Percentiles rank a stretch among this genome's conserved stretches.
phyloP scores from a whole-genome alignment of 108 stramenopile genomes.

The Cyclotella cryptica region DNA sequence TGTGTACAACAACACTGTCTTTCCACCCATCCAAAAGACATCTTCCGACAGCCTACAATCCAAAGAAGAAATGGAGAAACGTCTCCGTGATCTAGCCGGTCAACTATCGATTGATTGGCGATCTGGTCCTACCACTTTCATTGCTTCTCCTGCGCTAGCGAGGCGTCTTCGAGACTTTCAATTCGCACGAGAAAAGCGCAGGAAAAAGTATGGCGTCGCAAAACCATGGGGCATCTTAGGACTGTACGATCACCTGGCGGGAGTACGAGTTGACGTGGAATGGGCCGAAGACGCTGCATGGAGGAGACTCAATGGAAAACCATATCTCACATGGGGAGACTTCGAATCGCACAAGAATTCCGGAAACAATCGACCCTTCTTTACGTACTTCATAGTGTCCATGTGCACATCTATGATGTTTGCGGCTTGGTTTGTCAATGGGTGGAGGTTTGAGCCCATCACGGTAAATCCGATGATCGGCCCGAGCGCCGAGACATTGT shows the following conservation, averaged over 20 bases:
- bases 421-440: constrained; percentile 79
- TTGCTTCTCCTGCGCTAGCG: constrained; percentile 76
- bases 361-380: constrained; percentile 74
- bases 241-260: constrained; percentile 81
- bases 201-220: constrained; percentile 48
- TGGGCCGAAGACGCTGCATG: constrained; percentile 93
- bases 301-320: constrained; percentile 72
- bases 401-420: constrained; percentile 75
- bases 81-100: constrained; percentile 79
- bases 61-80: constrained; percentile 69
- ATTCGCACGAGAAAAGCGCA: constrained; percentile 68
- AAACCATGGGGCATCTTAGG: constrained; percentile 86
- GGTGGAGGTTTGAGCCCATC: constrained; percentile 84
- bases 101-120: constrained; percentile 81
- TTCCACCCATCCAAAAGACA: constrained; percentile 15
- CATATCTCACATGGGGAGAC: constrained; percentile 84
- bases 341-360: constrained; percentile 74
- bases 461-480: constrained; percentile 88
- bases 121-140: constrained; percentile 53
- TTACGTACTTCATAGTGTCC: constrained; percentile 73
- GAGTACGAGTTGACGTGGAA: constrained; percentile 81
- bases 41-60: neutral
- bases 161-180: constrained; percentile 56
- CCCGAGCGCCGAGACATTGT: constrained; percentile 84
- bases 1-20: constrained; percentile 18